A percentile compares a stretch with the other conserved stretches of the same genome.
These are phyloP conservation scores for Polysphondylium violaceum DNA, from an alignment of 78 protist species.

Conservation along the genomic window DNA sequence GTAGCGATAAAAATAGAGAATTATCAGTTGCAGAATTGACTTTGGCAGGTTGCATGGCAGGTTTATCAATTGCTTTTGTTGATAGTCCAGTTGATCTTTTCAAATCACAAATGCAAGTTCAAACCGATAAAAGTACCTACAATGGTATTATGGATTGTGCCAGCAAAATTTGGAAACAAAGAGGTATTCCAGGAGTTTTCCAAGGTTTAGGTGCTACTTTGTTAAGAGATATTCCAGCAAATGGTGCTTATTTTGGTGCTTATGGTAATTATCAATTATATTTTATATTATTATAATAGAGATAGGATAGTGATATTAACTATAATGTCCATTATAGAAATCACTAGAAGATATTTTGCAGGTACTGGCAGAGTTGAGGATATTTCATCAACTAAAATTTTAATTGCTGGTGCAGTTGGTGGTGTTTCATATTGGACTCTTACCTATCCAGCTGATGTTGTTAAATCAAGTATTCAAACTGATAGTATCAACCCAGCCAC, in stretches of 20 bases:
- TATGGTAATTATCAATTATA: slow-evolving; percentile 21
- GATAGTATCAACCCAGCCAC: slow-evolving; percentile 52
- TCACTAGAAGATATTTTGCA: background rate
- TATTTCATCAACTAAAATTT: slow-evolving; percentile 57
- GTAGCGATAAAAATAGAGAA: slow-evolving; percentile 2
- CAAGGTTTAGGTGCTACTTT: slow-evolving; percentile 79
- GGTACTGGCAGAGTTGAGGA: background rate
- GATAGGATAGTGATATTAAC: too few relatives aligned
- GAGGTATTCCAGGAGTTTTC: slow-evolving; percentile 70
- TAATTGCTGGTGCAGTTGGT: slow-evolving; percentile 81
- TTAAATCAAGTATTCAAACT: slow-evolving; percentile 85
- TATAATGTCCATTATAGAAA: too few relatives aligned
- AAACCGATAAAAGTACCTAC: slow-evolving; percentile 29
- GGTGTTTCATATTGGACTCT: slow-evolving; percentile 89
- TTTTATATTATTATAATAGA: too few relatives aligned
- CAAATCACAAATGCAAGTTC: slow-evolving; percentile 80
- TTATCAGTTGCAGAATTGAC: slow-evolving; percentile 26
- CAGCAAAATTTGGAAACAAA: slow-evolving; percentile 30
- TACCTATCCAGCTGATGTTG: slow-evolving; percentile 83
- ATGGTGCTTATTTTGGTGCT: slow-evolving; percentile 75
- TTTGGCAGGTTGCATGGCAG: slow-evolving; percentile 73
- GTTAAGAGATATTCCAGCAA: slow-evolving; percentile 76
- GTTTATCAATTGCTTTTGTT: slow-evolving; percentile 66
- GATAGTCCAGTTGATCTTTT: slow-evolving; percentile 82
- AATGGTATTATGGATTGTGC: slow-evolving; percentile 58